Evolutionary conservation across 345 rosid genomes (phyloP), one percentile per base, ranked within the genome.

Genomic region (Boechera retrofracta): DNA sequence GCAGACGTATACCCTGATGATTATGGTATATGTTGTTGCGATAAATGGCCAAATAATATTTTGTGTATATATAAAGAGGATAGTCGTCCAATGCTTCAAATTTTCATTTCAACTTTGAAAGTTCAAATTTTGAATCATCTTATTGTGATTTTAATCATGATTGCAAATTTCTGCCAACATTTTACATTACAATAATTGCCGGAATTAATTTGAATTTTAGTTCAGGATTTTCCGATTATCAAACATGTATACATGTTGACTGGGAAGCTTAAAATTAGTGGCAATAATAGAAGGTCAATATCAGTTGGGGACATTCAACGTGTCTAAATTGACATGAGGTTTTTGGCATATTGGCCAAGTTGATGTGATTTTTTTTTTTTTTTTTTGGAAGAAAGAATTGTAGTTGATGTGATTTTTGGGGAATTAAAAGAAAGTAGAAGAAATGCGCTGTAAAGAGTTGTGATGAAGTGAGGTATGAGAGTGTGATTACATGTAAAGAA

Each of bases 401-500:
- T 39, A 39, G 74, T 64, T 71, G 81, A 77, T 70, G 57, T 71
- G 80, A 64, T 47, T 26, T 71, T 64, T 21, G 10, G 55, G 61
- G 18, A 6, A 48, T 4, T 38, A 48, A 3, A 39, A 39, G 55
- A 77, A 77, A 77, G 81, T 57, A 48, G 28, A 44, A 54, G 65
- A 53, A 42, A 67, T 79, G 78, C 58, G 62, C 35, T 79, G 82
- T 68, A 79, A 79, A 79, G 78, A 68, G 66, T 48, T 53, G 49
- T 21, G 29, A 67, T 52, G 77, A 62, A 78, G 81, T 73, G 74
- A 78, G 39, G 53, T 13, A 72, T 59, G 59, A 59, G 59, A 72
- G 74, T 59, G 77, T 64, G 63, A 66, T 77, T 71, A 71, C 76
- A 56, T 77, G 76, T 77, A 78, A 78, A 72, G 81, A 78, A 64